Evolutionary conservation across 2,329 filamentous ascomycete genomes (phyloP).

Genomic region (Fusarium pseudocircinatum): DNA sequence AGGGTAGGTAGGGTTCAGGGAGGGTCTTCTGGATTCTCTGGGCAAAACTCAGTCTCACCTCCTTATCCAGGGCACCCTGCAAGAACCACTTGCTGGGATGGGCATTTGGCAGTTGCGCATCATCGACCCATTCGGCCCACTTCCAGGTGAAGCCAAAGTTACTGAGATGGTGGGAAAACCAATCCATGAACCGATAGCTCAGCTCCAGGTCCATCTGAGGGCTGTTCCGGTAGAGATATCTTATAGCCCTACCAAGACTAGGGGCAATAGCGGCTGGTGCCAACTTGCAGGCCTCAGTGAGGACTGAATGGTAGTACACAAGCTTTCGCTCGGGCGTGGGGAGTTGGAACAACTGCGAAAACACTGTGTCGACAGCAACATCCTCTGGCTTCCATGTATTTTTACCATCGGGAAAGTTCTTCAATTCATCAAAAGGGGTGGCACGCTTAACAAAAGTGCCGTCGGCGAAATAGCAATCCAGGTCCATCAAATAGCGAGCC

Average conservation of each 20-base stretch:
- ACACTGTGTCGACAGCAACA: slow-evolving; percentile 95
- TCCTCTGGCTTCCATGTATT: slow-evolving; percentile 98
- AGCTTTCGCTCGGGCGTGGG: slow-evolving; percentile 90
- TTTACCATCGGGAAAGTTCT: slow-evolving; percentile 70
- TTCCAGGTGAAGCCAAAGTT: slow-evolving; percentile 99
- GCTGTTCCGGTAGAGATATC: slow-evolving; percentile 86
- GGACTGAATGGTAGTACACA: slow-evolving; percentile 94
- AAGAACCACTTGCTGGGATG: slow-evolving; percentile 96
- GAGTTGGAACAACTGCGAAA: slow-evolving; percentile 91
- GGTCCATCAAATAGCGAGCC: slow-evolving; percentile 89
- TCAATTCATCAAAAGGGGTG: slow-evolving; percentile 89
- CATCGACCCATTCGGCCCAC: slow-evolving; percentile 96
- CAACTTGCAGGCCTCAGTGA: slow-evolving; percentile 96
- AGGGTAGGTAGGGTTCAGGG: slow-evolving; percentile 79
- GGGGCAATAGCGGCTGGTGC: slow-evolving; percentile 96
- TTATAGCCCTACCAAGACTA: slow-evolving; percentile 90
- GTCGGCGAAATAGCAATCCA: slow-evolving; percentile 93
- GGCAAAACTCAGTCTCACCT: slow-evolving; percentile 95
- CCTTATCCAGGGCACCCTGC: slow-evolving; percentile 89
- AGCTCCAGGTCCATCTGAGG: slow-evolving; percentile 89
- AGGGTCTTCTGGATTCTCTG: slow-evolving; percentile 95
- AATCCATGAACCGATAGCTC: slow-evolving; percentile 88
- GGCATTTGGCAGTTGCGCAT: slow-evolving; percentile 78
- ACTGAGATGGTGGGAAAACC: slow-evolving; percentile 97
- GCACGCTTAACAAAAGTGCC: slow-evolving; percentile 93